Evolutionary conservation across 2,329 filamentous ascomycete genomes (phyloP), one percentile per base, ranked within the genome.

Genomic region (Sporothrix curviconia): DNA sequence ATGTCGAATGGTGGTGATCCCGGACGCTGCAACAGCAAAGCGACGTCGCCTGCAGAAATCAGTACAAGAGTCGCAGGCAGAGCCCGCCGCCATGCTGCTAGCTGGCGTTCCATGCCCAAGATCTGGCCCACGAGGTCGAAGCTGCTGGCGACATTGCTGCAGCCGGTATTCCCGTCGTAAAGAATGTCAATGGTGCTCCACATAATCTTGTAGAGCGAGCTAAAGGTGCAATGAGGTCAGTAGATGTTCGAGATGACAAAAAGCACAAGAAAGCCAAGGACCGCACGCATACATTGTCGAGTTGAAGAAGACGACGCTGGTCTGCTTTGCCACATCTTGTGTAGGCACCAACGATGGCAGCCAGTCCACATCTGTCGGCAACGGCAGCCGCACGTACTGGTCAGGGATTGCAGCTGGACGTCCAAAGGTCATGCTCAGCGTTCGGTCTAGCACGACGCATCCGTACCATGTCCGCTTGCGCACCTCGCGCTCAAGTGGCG

Each of bases 341-440:
- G 32, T 34, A 14, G 32, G 9, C 32, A 34, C 32, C 3, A 34
- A 3, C 9, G 32, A 34, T 3, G 7, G 7, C 32, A 40, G 12
- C 37, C 37, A 19, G 37, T 40, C 37, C 14, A n/a, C n/a, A 19
- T 40, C 37, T 4, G 37, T 19, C 6, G 37, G 37, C 3, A 40
- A n/a, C 12, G 14, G 15, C 2, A 40, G 37, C 37, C 37, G 37
- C 15, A 40, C 37, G 37, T 40, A 40, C 15, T 40, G 17, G 19
- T 43, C 40, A 2, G 12, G 42, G 15, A 80, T 78, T 0, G 72
- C 66, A 0, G 70, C 66, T 0, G 77, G 78, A 0, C 78, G 68
- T 2, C 77, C 78, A 59, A 79, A 77, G 0, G 76, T 79, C 73
- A 79, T 78, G 61, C 77, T 78, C 43, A 79, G 62, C 7, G 72